phyloP scores from a whole-genome alignment of 148 eudicot genomes.

The Amaranthus palmeri region DNA sequence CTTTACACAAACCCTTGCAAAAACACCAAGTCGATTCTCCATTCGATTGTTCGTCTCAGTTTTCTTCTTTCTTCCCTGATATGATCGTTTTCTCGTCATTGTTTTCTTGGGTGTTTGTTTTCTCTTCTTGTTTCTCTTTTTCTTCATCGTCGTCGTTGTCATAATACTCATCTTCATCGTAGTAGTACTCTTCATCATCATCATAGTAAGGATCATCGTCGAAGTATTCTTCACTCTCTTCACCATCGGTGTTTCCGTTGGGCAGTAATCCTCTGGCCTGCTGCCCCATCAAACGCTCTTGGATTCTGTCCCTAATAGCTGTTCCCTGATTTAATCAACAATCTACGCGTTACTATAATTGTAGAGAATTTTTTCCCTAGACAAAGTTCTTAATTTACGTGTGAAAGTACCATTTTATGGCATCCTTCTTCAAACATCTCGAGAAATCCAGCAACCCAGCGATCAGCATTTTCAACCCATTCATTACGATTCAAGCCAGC shows the following conservation, averaged over 20 bases:
- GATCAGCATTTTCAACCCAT: constrained; percentile 94
- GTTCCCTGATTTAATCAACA: constrained; percentile 24
- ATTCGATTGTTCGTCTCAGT: neutral
- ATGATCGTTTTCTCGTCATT: neutral
- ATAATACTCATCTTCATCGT: constrained; percentile 31
- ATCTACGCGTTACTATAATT: neutral
- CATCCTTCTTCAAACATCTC: constrained; percentile 99
- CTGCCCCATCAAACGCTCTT: constrained; percentile 36
- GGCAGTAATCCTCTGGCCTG: constrained; percentile 26
- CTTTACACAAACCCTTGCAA: constrained; percentile 15
- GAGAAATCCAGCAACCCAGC: constrained; percentile 68
- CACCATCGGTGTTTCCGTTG: constrained; percentile 27
- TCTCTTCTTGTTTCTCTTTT: neutral
- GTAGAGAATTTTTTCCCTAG: neutral
- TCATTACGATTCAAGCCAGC: constrained; percentile 57
- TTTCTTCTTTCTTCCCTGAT: constrained; percentile 1
- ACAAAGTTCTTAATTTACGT: neutral
- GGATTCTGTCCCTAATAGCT: constrained; percentile 38
- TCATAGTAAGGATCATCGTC: constrained; percentile 29
- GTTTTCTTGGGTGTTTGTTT: neutral
- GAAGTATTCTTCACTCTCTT: constrained; percentile 41
- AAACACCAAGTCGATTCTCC: constrained; percentile 2
- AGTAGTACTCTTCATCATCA: constrained; percentile 26
- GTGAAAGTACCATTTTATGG: constrained; percentile 46
- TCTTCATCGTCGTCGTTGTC: constrained; percentile 14